Evolutionary conservation across 768 basidiomycete species (phyloP).

Genomic region (Crepidotus variabilis): DNA sequence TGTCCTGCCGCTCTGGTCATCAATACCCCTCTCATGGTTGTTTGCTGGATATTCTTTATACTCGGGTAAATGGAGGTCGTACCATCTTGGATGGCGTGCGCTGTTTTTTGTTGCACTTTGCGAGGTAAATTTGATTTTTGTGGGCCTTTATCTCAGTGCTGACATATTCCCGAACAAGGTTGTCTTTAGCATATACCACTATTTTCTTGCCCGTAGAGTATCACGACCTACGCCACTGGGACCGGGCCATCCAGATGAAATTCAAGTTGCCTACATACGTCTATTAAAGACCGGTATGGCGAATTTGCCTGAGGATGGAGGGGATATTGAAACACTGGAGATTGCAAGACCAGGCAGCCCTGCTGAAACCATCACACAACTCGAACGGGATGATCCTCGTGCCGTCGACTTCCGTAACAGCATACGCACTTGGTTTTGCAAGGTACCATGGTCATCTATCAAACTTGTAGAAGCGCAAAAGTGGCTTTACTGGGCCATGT

Average conservation of each 20-base stretch:
- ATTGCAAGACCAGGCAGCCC: conserved; percentile 54
- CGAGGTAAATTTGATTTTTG: conserved; percentile 43
- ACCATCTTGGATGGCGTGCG: conserved; percentile 31
- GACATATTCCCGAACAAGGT: conserved; percentile 36
- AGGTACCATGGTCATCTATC: conserved; percentile 70
- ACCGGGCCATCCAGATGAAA: conserved; percentile 48
- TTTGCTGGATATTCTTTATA: conserved; percentile 52
- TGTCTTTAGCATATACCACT: conserved; percentile 66
- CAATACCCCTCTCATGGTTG: conserved; percentile 61
- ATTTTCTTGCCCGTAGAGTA: conserved; percentile 43
- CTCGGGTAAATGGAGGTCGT: conserved; percentile 37
- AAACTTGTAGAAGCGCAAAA: conserved; percentile 56
- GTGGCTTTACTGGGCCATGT: conserved; percentile 87
- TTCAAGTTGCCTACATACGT: conserved; percentile 56
- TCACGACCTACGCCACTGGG: conserved; percentile 41
- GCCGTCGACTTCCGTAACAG: conserved; percentile 70
- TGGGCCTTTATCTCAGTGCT: neutral
- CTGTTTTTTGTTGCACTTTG: conserved; percentile 49
- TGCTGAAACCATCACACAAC: conserved; percentile 50
- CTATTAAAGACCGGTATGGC: conserved; percentile 66
- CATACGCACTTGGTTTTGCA: conserved; percentile 75
- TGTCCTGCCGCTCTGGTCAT: conserved; percentile 62
- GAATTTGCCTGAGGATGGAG: conserved; percentile 43
- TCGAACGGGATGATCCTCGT: conserved; percentile 64
- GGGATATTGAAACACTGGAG: conserved; percentile 52